A percentile compares a stretch with the other conserved stretches of the same genome.
Conservation (phyloP, 73 alveolate genomes). For the Paramecium sexaurelia region DNA sequence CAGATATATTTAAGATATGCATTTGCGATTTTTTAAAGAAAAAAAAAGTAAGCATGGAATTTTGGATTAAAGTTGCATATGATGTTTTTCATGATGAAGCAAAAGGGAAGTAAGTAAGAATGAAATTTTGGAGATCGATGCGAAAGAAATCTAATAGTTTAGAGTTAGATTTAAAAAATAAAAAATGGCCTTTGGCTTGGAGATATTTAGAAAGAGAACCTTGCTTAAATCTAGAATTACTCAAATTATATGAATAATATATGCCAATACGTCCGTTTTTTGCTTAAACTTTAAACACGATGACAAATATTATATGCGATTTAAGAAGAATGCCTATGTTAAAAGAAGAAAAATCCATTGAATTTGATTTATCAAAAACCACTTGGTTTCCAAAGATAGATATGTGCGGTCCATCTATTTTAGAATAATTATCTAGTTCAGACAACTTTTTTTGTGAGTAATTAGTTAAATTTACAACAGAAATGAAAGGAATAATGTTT, state of each 20-base stretch:
- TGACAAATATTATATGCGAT: not conserved
- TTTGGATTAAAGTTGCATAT: conserved; percentile 14
- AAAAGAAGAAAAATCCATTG: not conserved
- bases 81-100: conserved; percentile 41
- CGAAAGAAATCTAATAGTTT: not conserved
- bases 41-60: conserved; percentile 16
- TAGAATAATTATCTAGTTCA: not conserved
- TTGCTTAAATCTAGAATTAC: not conserved
- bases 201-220: conserved; percentile 26
- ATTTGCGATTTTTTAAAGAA: conserved; percentile 16
- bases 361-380: not conserved
- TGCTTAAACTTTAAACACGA: not conserved
- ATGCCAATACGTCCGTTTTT: not conserved
- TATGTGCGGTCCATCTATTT: conserved; percentile 9
- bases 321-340: conserved; percentile 44
- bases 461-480: not conserved
- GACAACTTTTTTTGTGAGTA: not conserved
- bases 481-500: not conserved
- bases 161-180: not conserved
- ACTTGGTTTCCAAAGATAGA: conserved; percentile 20
- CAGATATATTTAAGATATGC: not conserved
- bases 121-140: conserved; percentile 41
- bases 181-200: conserved; percentile 32
- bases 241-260: conserved; percentile 33
- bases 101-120: conserved; percentile 2